phyloP scores from a whole-genome alignment of 2,329 filamentous ascomycete species.

The Drechmeria coniospora region DNA sequence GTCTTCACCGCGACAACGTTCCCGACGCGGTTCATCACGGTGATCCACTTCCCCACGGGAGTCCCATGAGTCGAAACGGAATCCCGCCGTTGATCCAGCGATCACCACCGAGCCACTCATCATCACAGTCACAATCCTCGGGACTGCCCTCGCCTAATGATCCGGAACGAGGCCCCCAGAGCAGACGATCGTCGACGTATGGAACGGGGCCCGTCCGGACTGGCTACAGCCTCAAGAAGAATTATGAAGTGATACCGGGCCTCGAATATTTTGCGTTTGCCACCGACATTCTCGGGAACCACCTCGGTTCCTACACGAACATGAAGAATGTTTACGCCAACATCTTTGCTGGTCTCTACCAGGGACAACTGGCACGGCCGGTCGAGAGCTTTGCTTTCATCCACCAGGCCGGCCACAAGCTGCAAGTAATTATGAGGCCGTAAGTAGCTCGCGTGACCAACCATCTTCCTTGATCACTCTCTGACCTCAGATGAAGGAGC shows the following conservation, averaged over 20 bases:
- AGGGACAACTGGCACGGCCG: constrained; percentile 73
- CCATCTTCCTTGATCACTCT: background rate
- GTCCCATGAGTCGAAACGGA: constrained; percentile 30
- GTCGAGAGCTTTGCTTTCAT: constrained; percentile 65
- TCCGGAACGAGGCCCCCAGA: constrained; percentile 26
- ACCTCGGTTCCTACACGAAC: constrained; percentile 63
- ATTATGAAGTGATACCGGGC: constrained; percentile 76
- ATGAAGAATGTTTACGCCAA: constrained; percentile 74
- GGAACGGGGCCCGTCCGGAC: constrained; percentile 14
- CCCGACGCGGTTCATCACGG: constrained; percentile 37
- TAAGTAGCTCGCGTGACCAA: too few relatives aligned
- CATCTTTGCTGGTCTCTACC: constrained; percentile 74
- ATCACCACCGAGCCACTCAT: constrained; percentile 33
- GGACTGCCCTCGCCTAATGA: constrained; percentile 38
- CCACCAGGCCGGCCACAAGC: constrained; percentile 36
- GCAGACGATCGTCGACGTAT: constrained; percentile 38
- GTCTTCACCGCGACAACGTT: constrained; percentile 36
- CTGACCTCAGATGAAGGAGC: constrained; percentile 20
- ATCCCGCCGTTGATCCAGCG: constrained; percentile 34
- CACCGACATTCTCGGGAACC: constrained; percentile 70
- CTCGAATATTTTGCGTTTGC: constrained; percentile 81
- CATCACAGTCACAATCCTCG: constrained; percentile 31
- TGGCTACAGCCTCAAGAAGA: constrained; percentile 28
- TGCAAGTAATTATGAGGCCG: constrained; percentile 63
- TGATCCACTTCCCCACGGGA: constrained; percentile 18